Base-by-base conservation (phyloP, 805 yeast species). In the Limtongia smithiae region DNA sequence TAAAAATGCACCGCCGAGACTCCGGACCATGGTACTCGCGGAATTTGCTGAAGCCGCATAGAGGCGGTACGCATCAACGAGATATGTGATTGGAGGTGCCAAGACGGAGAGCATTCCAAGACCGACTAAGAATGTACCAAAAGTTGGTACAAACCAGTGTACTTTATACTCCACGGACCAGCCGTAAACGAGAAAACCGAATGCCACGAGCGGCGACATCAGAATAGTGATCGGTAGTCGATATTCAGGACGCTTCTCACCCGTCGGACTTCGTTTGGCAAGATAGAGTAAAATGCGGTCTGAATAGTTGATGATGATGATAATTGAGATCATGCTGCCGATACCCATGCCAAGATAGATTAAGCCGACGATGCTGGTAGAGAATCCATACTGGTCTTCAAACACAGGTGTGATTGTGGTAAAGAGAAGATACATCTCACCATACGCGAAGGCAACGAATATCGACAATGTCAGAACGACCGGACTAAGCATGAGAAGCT, bases 311-410 rank as follows among this genome's bases (percentile, higher is more conserved):
- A 79, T 72, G 73, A 81, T 28, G 50, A 69, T 68, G 0, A 64
- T 49, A 28, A 82, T 80, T 46, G 89, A 86, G 27, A 79, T 37
- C 6, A 76, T 31, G 68, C 81, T 73, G 49, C 96, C 96, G 40
- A 85, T 62, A 41, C 83, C 76, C 65, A 88, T 72, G n/a, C 85
- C 83, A 48, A 88, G 65, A 71, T 86, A 89, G 15, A 96, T 95
- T 24, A 79, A 60, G 54, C 84, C 85, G 14, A 78, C 80, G 22
- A 79, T 80, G 59, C 91, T 90, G 46, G 67, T 61, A 22, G 51
- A 50, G 75, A 76, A 82, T 21, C 74, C 74, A 61, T 87, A 87
- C 41, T 81, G 82, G 33, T 62, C 67, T 7, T 67, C 71, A 64
- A 85, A 84, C 25, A 85, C 80, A 55, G 81, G 71, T 38, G 95